Percentiles rank a stretch among this genome's conserved stretches.
Evolutionary conservation across 495 filamentous ascomycete species (phyloP).

Genomic region (Penicillium turbatum): DNA sequence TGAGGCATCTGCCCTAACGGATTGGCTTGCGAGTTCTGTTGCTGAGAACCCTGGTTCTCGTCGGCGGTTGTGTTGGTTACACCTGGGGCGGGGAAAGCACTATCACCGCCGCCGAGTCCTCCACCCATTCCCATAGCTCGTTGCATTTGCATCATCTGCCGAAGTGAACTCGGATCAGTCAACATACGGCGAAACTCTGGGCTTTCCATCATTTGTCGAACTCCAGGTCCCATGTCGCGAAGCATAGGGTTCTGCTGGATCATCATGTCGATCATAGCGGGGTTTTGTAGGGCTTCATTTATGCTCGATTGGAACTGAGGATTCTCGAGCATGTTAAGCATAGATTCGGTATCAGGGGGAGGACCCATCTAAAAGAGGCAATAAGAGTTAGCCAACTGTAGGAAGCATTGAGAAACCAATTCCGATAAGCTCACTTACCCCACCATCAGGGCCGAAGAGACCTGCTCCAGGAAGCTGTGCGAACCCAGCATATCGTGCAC

Average conservation of each 20-base stretch:
- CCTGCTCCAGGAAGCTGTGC: constrained; percentile 81
- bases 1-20: constrained; percentile 32
- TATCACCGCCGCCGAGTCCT: constrained; percentile 40
- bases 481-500: constrained; percentile 90
- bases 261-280: constrained; percentile 86
- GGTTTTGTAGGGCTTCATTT: constrained; percentile 93
- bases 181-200: constrained; percentile 89
- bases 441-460: constrained; percentile 94
- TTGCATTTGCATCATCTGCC: constrained; percentile 76
- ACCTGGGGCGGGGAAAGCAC: constrained; percentile 82
- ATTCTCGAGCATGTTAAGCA: constrained; percentile 81
- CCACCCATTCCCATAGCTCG: constrained; percentile 59
- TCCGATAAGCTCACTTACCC: constrained; percentile 59
- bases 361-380: constrained; percentile 71
- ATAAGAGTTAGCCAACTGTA: constrained; percentile 16
- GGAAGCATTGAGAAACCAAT: not conserved
- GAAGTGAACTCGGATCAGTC: constrained; percentile 82
- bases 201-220: constrained; percentile 77
- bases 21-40: constrained; percentile 36
- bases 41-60: constrained; percentile 37
- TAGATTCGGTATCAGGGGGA: constrained; percentile 70
- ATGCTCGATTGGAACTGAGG: constrained; percentile 77
- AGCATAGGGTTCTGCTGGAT: constrained; percentile 85
- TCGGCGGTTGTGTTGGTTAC: constrained; percentile 67
- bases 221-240: constrained; percentile 73